phyloP scores from a whole-genome alignment of 2,329 filamentous ascomycete species.

The Colletotrichum sp. region DNA sequence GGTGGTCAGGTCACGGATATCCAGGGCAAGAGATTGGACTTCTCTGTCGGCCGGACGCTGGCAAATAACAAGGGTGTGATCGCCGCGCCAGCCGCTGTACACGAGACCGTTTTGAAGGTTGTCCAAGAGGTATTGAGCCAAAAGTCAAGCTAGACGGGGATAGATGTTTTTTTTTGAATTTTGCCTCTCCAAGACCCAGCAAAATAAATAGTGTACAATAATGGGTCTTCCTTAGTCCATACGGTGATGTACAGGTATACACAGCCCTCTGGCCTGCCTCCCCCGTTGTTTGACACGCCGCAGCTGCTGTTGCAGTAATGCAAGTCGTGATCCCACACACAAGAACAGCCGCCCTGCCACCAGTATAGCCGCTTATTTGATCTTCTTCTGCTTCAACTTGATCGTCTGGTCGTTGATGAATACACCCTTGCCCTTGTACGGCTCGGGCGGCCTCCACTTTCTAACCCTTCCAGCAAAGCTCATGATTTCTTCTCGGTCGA shows the following conservation, averaged over 20 bases:
- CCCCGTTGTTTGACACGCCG: not conserved
- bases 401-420: constrained; percentile 98
- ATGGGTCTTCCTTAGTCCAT: constrained; percentile 11
- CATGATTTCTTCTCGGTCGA: constrained; percentile 85
- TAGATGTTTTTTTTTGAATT: not conserved
- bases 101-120: constrained; percentile 76
- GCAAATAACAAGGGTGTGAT: constrained; percentile 93
- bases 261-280: constrained; percentile 11
- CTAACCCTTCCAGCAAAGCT: constrained; percentile 90
- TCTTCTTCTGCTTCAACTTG: constrained; percentile 97
- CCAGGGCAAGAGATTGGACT: constrained; percentile 83
- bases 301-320: not conserved
- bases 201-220: constrained; percentile 5
- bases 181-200: not conserved
- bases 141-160: constrained; percentile 16
- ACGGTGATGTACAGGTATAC: constrained; percentile 20
- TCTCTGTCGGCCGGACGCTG: constrained; percentile 84
- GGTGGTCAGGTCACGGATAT: constrained; percentile 93
- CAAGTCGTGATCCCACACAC: not conserved
- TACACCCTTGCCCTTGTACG: constrained; percentile 99
- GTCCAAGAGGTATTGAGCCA: constrained; percentile 77
- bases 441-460: constrained; percentile 89
- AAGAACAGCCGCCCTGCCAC: not conserved
- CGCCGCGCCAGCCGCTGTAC: constrained; percentile 79
- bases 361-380: constrained; percentile 66